Conservation (phyloP, 371 early-diverging fungal species). For the Mucor plumbeus region DNA sequence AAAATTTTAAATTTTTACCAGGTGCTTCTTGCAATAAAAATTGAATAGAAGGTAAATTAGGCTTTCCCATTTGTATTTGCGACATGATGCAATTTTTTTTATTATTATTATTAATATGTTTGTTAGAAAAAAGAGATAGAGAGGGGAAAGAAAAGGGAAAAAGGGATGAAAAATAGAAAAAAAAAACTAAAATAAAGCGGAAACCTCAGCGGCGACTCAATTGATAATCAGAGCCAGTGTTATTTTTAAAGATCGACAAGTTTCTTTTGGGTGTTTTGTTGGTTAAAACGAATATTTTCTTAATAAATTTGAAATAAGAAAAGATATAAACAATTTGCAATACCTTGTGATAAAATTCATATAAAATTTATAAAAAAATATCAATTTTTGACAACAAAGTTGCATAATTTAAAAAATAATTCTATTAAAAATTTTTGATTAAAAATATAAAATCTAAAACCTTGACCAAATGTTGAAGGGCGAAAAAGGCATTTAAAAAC, state of each 20-base stretch:
- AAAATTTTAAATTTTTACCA: not conserved
- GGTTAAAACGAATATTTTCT: not conserved
- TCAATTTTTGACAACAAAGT: not conserved
- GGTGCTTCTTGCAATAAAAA: constrained; percentile 32
- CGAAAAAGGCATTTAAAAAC: not conserved
- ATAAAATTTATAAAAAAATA: too few relatives aligned
- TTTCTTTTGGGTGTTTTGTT: not conserved
- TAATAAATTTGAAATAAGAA: not conserved
- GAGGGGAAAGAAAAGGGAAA: not conserved
- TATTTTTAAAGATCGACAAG: constrained; percentile 7
- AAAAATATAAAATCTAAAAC: not conserved
- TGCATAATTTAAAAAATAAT: not conserved
- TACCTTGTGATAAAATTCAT: too few relatives aligned
- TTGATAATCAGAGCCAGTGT: not conserved
- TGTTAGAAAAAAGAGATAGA: not conserved
- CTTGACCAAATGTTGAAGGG: not conserved
- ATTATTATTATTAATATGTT: not conserved
- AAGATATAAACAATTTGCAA: not conserved
- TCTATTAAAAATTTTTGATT: not conserved
- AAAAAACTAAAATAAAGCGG: constrained; percentile 6
- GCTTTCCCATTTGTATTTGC: constrained; percentile 27
- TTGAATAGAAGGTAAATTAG: constrained; percentile 41
- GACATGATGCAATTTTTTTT: not conserved
- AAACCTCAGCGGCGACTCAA: not conserved
- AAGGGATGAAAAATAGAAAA: not conserved